Evolutionary conservation across 2,329 filamentous ascomycete species (phyloP), one percentile per base, ranked within the genome.

Genomic region (Ophiostoma montium): DNA sequence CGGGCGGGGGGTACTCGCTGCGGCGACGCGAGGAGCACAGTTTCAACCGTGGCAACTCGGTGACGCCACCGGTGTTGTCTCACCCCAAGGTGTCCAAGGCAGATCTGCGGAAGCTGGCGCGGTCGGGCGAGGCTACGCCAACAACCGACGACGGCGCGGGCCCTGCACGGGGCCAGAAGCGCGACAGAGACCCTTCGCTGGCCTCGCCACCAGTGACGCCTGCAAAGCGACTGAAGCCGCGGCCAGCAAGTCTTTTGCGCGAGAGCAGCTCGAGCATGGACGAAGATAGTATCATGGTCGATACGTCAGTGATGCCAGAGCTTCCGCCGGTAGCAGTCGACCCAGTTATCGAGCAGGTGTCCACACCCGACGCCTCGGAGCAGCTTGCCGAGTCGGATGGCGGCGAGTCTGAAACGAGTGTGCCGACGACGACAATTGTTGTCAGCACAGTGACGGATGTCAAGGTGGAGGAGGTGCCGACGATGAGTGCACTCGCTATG

Each of bases 21-120:
- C 71, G 78, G 53, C 63, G 71, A 55, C 64, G 75, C 51, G 74
- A 73, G 27, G 71, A 72, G 35, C 72, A 70, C 53, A 71, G 70
- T 52, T 64, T 35, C 63, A 66, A 39, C 21, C 58, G 56, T 21
- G 49, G 55, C 3, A 67, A 67, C 6, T 81, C 77, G 16, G 67
- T 77, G 52, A 76, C 74, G 5, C 70, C 76, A 2, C 80, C 70
- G 0, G 76, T 76, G 1, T 71, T 74, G 27, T 70, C 77, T 30
- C 68, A 75, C 12, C 74, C 73, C 1, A 69, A 69, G 13, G 62
- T 78, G 19, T 61, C 61, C 23, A 75, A 70, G 57, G 55, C 58
- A 0, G 61, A 62, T 48, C 57, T 62, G 21, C 27, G 44, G 15
- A 48, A 51, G 13, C 35, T 50, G 0, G 38, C 48, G 23, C 53